Percentiles rank a stretch among this genome's conserved stretches.
phyloP scores from a whole-genome alignment of 441 rosid species.

The Pelargonium citronellum region DNA sequence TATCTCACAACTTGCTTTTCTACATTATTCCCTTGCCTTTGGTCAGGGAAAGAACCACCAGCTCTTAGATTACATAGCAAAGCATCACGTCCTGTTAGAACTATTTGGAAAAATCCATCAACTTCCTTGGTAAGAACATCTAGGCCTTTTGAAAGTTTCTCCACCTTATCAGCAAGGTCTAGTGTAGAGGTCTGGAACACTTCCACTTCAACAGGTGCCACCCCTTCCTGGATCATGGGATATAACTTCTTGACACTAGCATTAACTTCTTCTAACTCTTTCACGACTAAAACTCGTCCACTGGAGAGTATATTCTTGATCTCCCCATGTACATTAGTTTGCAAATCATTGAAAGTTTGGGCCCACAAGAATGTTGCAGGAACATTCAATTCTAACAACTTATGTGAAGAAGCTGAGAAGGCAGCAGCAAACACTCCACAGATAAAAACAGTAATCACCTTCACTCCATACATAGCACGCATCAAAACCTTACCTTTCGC shows the following conservation, averaged over 20 bases:
- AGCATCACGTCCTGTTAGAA: slow-evolving; percentile 71
- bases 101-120: slow-evolving; percentile 75
- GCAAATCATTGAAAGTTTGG: slow-evolving; percentile 48
- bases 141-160: slow-evolving; percentile 48
- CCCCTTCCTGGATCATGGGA: slow-evolving; percentile 47
- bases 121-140: slow-evolving; percentile 62
- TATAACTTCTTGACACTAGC: slow-evolving; percentile 39
- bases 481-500: slow-evolving; percentile 78
- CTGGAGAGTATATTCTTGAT: slow-evolving; percentile 35
- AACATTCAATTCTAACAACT: slow-evolving; percentile 42
- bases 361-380: slow-evolving; percentile 55
- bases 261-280: slow-evolving; percentile 63
- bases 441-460: slow-evolving; percentile 64
- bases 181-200: slow-evolving; percentile 34
- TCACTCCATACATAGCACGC: slow-evolving; percentile 81
- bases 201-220: slow-evolving; percentile 28
- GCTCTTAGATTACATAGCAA: slow-evolving; percentile 67
- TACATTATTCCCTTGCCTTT: slow-evolving; percentile 40
- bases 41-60: slow-evolving; percentile 25
- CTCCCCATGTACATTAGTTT: slow-evolving; percentile 39
- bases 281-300: slow-evolving; percentile 40
- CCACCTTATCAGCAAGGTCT: slow-evolving; percentile 32
- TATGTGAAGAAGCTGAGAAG: slow-evolving; percentile 52
- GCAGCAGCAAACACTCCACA: slow-evolving; percentile 65
- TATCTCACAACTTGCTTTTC: slow-evolving; percentile 30